Base-by-base conservation (phyloP, 176 grass and related monocot genomes). In the Bolboschoenus planiculmis region DNA sequence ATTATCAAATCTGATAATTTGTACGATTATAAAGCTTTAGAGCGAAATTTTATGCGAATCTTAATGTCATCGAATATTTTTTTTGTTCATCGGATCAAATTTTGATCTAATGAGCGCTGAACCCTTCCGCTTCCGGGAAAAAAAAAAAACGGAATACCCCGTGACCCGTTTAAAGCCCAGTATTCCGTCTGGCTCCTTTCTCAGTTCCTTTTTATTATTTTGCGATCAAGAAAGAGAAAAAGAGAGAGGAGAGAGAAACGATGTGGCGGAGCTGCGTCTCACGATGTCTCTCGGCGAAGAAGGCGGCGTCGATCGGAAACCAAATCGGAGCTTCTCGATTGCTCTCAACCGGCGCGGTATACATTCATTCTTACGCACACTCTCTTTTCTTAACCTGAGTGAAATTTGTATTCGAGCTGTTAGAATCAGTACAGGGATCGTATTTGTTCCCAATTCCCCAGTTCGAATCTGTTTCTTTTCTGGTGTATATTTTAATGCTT, bases 241-340 rank as follows among this genome's bases (percentile, higher is more conserved):
- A 55, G 54, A 39, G 78, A 78, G 8, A 5, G 2, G 53, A 54
- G 14, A 29, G 1, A 54, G 10, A 14, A 27, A 77, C 80, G 73
- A 97, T 95, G 92, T 98, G 95, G 95, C 95, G 92, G 47, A 35
- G 85, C 84, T 98, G 90, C 88, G 81, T 98, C 76, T 91, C 92
- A 33, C 86, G 86, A 79, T 78, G 56, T 71, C 85, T 94, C 78
- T 91, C 90, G 59, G 67, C 26, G 79, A 86, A 80, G 89, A 95
- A 50, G 81, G 81, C 56, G 80, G 84, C 86, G 29, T 80, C 91
- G 53, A 61, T 85, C 66, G 83, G 88, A 87, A 86, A 83, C 81
- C 53, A 89, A 86, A 91, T 93, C 81, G 88, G 87, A 15, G 77
- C 88, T 57, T 33, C 86, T 85, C 85, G 94, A 98, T 76, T 16